These are phyloP conservation scores for Amanita muscaria DNA, from an alignment of 768 basidiomycete species.

Conservation along the genomic window DNA sequence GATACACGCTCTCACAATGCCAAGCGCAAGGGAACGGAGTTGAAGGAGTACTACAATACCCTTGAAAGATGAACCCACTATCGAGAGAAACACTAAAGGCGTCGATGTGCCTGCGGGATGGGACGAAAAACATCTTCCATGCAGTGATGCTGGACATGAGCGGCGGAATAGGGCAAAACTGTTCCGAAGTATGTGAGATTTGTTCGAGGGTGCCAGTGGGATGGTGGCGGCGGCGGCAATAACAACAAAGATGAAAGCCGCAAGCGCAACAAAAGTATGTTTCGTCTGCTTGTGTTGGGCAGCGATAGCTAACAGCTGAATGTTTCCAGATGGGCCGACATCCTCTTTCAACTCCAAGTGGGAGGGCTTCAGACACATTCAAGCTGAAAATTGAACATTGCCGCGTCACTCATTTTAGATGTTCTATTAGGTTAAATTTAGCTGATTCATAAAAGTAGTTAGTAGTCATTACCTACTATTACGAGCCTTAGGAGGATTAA, in stretches of 20 bases:
- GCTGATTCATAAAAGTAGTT: no score
- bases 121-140: constrained; percentile 46
- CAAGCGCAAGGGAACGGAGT: neutral
- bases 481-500: no score
- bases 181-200: constrained; percentile 35
- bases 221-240: neutral
- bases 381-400: constrained; percentile 10
- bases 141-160: constrained; percentile 49
- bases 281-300: neutral
- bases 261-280: neutral
- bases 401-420: neutral
- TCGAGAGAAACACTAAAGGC: constrained; percentile 38
- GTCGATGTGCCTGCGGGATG: constrained; percentile 49
- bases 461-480: no score
- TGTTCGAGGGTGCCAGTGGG: constrained; percentile 5
- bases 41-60: constrained; percentile 11
- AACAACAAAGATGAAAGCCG: neutral
- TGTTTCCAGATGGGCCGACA: constrained; percentile 19
- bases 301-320: neutral
- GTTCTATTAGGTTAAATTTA: no score
- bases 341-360: constrained; percentile 13
- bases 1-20: neutral
- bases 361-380: constrained; percentile 14
- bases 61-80: constrained; percentile 14
- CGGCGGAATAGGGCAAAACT: constrained; percentile 46